Evolutionary conservation across 2,329 filamentous ascomycete species (phyloP), one percentile per base, ranked within the genome.

Genomic region (Venturia effusa): DNA sequence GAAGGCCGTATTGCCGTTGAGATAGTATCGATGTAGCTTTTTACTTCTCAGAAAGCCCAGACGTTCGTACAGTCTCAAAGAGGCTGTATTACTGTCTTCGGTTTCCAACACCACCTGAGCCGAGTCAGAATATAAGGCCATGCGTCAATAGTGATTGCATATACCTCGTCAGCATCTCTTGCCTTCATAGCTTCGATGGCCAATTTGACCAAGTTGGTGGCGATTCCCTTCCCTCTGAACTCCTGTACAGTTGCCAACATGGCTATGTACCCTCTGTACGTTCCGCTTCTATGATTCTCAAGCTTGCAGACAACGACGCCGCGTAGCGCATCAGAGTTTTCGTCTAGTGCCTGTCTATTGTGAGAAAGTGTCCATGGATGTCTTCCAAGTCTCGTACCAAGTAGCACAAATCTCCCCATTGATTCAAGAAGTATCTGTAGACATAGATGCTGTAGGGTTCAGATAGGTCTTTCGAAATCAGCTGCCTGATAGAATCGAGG

Each of bases 371-470:
- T 27, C 65, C 1, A 62, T 22, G 17, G 11, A n/a, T 4, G 17
- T 19, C 11, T 17, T 10, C 15, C 27, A 41, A 61, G 24, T 40
- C 19, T 55, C 34, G 45, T 77, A 93, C 92, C 86, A 97, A 90
- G 76, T 91, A 97, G 76, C 94, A 99, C n/a, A 99, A 79, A 72
- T 97, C 88, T 5, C 90, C 89, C 94, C 94, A 99, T 83, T 97
- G 92, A 73, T 95, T 96, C 22, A 99, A 80, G 71, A 99, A 99
- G 75, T 99, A 99, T 39, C 94, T 87, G 76, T 97, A 99, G 65
- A 99, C 94, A 78, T 99, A 99, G 74, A 99, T 97, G 77, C 93
- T 97, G 75, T 99, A 99, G 1, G 94, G 94, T 75, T 99, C 94
- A 69, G 93, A 97, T 61, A 99, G 83, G 73, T 97, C 94, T 71